Conservation (phyloP, 495 filamentous ascomycete species). For the Patellaria atrata region DNA sequence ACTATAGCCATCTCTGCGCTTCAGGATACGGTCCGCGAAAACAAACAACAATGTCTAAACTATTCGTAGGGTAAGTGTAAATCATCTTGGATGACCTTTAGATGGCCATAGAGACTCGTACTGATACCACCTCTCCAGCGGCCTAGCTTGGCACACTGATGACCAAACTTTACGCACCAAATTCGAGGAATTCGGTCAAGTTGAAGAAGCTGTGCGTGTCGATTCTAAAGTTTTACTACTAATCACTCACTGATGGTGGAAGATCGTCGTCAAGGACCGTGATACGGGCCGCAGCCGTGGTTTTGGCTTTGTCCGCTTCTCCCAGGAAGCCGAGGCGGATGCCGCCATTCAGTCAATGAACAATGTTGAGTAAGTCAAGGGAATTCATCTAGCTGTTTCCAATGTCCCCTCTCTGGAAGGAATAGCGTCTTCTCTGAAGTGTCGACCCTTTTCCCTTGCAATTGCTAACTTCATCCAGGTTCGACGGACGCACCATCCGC, state of each 20-base stretch:
- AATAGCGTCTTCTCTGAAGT: background rate
- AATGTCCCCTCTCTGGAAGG: background rate
- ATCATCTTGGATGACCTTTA: slow-evolving; percentile 2
- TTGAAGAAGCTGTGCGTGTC: slow-evolving; percentile 79
- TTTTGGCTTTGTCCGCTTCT: slow-evolving; percentile 91
- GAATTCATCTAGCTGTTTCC: slow-evolving; percentile 3
- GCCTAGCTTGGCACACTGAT: slow-evolving; percentile 96
- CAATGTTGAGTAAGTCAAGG: slow-evolving; percentile 64
- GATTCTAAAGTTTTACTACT: background rate
- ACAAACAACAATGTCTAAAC: slow-evolving; percentile 68
- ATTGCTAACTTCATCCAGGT: slow-evolving; percentile 38
- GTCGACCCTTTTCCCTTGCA: background rate
- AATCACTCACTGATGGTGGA: slow-evolving; percentile 3
- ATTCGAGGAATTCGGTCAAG: slow-evolving; percentile 74
- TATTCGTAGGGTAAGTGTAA: slow-evolving; percentile 71
- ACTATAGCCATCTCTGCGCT: too few relatives aligned
- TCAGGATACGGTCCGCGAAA: too few relatives aligned
- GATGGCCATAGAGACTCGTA: slow-evolving; percentile 1
- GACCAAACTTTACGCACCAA: slow-evolving; percentile 67
- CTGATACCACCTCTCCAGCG: slow-evolving; percentile 38
- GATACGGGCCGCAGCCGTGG: slow-evolving; percentile 92
- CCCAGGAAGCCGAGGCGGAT: slow-evolving; percentile 67
- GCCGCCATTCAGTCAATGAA: slow-evolving; percentile 75
- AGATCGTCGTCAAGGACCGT: slow-evolving; percentile 97
- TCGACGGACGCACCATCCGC: slow-evolving; percentile 89